Evolutionary conservation across 2,329 filamentous ascomycete genomes (phyloP).

Genomic region (Aspergillus hortae): DNA sequence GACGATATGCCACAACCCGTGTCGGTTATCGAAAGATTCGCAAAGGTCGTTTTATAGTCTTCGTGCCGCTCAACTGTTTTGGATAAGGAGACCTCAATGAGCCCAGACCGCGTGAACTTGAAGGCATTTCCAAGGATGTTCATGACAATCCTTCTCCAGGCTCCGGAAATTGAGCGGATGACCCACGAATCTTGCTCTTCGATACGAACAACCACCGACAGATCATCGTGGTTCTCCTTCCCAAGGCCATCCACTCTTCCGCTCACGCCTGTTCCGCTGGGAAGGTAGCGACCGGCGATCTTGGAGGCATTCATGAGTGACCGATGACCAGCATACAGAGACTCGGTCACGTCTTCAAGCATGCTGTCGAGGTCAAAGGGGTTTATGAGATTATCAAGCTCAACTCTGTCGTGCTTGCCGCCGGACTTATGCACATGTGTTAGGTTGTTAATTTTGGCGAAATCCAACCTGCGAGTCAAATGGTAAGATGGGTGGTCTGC

Average conservation of each 20-base stretch:
- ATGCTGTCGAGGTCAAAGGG: slow-evolving; percentile 31
- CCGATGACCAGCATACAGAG: slow-evolving; percentile 26
- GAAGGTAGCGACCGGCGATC: slow-evolving; percentile 9
- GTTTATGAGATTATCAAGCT: slow-evolving; percentile 22
- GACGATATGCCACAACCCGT: slow-evolving; percentile 61
- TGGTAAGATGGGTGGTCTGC: not conserved
- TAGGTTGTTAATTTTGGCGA: slow-evolving; percentile 35
- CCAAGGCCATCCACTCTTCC: slow-evolving; percentile 3
- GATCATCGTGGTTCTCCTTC: slow-evolving; percentile 4
- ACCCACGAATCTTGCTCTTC: slow-evolving; percentile 28
- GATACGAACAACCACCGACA: slow-evolving; percentile 27
- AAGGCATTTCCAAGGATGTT: slow-evolving; percentile 36
- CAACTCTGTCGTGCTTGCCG: slow-evolving; percentile 1
- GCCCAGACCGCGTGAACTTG: slow-evolving; percentile 33
- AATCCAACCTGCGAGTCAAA: slow-evolving; percentile 23
- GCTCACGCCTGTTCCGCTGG: slow-evolving; percentile 7
- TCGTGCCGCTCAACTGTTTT: slow-evolving; percentile 9
- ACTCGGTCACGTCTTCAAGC: slow-evolving; percentile 27
- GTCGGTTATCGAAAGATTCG: slow-evolving; percentile 51
- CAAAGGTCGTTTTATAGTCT: slow-evolving; percentile 12
- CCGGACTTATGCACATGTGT: slow-evolving; percentile 13
- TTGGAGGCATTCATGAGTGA: slow-evolving; percentile 10
- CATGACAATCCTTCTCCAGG: slow-evolving; percentile 35
- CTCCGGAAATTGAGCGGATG: slow-evolving; percentile 26
- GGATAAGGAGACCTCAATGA: slow-evolving; percentile 29